A percentile compares a stretch with the other conserved stretches of the same genome.
phyloP scores from a whole-genome alignment of 2,329 filamentous ascomycete genomes.

The Cephalotrichum gorgonifer region DNA sequence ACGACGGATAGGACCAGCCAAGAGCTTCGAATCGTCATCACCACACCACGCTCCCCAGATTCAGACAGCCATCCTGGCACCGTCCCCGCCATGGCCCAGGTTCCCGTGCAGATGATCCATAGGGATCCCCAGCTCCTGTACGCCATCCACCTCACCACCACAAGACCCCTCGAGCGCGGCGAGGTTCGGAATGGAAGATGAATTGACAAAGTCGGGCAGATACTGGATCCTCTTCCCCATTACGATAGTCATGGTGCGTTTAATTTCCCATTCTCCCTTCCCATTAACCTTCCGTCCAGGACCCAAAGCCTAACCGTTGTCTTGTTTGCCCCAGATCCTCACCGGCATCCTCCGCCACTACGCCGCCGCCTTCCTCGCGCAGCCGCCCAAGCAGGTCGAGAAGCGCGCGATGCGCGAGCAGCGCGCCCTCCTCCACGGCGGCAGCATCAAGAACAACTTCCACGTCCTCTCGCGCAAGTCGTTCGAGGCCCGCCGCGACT shows the following conservation, averaged over 20 bases:
- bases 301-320: neutral
- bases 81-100: constrained; percentile 59
- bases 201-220: constrained; percentile 34
- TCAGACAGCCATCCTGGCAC: neutral
- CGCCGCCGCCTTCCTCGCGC: constrained; percentile 81
- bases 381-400: constrained; percentile 71
- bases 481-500: constrained; percentile 72
- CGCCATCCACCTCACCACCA: constrained; percentile 21
- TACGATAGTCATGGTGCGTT: constrained; percentile 74
- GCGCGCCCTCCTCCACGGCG: constrained; percentile 70
- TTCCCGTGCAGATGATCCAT: constrained; percentile 88
- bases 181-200: constrained; percentile 6
- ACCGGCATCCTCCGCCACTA: constrained; percentile 96
- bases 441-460: constrained; percentile 75
- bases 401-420: constrained; percentile 74
- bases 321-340: constrained; percentile 60
- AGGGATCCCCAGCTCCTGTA: constrained; percentile 97
- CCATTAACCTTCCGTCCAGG: neutral
- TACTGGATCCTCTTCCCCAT: constrained; percentile 99
- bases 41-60: neutral
- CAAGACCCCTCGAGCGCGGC: no score
- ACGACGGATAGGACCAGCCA: neutral
- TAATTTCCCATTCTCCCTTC: no score
- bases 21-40: neutral
- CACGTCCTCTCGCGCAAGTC: constrained; percentile 66